Percentiles rank a stretch among this genome's conserved stretches.
Conservation (phyloP, 2,329 filamentous ascomycete genomes). For the Nannizziopsis barbatae region DNA sequence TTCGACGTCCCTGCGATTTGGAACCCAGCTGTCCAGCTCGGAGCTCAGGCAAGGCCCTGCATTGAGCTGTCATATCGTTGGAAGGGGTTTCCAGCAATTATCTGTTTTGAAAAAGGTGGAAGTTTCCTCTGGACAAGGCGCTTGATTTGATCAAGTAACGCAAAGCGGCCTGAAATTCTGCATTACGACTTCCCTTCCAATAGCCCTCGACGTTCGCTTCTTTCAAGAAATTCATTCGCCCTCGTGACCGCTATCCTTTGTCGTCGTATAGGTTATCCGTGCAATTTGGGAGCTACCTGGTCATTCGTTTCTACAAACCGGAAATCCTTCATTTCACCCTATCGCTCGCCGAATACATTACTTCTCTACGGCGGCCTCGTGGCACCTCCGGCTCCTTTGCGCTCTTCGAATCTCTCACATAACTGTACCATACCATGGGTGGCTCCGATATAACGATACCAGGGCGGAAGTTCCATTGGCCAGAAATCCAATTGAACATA, state of each 20-base stretch:
- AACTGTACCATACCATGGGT: conserved; percentile 5
- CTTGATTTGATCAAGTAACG: not conserved
- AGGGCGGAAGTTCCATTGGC: conserved; percentile 48
- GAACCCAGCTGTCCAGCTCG: conserved; percentile 1
- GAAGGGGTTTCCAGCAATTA: no score
- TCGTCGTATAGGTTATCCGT: no score
- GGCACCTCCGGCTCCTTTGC: not conserved
- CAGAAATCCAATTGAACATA: conserved; percentile 52
- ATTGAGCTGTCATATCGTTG: conserved; percentile 6
- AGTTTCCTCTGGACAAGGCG: not conserved
- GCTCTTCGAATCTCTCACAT: not conserved
- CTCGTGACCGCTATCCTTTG: no score
- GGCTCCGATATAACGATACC: conserved; percentile 9
- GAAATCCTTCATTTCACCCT: no score
- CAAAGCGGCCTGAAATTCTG: conserved; percentile 12
- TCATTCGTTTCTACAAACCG: no score
- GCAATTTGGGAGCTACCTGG: no score
- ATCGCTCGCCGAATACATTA: not conserved
- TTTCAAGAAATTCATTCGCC: not conserved
- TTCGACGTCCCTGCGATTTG: not conserved
- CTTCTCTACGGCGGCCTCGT: not conserved
- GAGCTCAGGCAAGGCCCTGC: not conserved
- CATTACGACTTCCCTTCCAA: not conserved
- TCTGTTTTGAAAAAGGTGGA: not conserved
- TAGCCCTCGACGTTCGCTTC: not conserved